Conservation (phyloP, 257 asterid species). For the Perilla frutescens region DNA sequence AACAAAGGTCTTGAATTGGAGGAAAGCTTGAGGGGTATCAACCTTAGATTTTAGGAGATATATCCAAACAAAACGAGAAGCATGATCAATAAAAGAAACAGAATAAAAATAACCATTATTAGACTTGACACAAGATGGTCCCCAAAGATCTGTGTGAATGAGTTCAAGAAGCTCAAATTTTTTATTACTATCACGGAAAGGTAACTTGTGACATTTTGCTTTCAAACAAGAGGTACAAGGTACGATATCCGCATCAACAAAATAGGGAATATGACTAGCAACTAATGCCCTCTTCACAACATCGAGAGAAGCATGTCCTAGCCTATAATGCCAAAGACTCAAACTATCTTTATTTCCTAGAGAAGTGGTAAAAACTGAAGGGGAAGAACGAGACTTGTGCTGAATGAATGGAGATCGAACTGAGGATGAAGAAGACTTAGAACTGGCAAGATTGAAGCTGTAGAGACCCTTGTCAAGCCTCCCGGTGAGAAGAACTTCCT, state of each 20-base stretch:
- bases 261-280: neutral
- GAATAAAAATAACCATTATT: neutral
- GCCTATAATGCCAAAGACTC: neutral
- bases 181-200: neutral
- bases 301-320: neutral
- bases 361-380: neutral
- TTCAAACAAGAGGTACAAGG: neutral
- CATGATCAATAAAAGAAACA: neutral
- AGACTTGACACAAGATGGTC: neutral
- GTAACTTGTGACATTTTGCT: neutral
- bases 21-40: neutral
- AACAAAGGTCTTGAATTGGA: neutral
- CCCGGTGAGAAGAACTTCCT: neutral
- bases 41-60: neutral
- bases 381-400: neutral
- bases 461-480: neutral
- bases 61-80: neutral
- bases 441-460: neutral
- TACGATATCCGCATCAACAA: neutral
- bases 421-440: neutral
- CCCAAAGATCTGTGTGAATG: neutral
- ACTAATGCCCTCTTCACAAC: neutral
- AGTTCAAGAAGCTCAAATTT: neutral
- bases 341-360: neutral
- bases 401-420: neutral